Percentiles rank a stretch among this genome's conserved stretches.
phyloP scores from a whole-genome alignment of 2,329 filamentous ascomycete species.

The Penicillium italicum region DNA sequence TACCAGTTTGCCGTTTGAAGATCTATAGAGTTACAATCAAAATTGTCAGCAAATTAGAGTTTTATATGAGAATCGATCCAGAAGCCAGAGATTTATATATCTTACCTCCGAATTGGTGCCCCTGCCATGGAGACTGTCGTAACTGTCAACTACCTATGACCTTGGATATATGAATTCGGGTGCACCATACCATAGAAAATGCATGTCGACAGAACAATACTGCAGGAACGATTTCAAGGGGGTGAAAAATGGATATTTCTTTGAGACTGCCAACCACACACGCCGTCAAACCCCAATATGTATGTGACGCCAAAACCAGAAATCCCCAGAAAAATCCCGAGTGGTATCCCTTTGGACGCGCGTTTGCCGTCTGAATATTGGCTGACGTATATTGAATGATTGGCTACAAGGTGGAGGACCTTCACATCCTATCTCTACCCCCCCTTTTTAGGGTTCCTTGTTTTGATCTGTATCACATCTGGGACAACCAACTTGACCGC shows the following conservation, averaged over 20 bases:
- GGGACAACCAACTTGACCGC: neutral
- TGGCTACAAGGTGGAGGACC: neutral
- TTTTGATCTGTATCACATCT: neutral
- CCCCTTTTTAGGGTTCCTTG: neutral
- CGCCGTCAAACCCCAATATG: neutral
- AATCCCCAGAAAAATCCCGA: neutral
- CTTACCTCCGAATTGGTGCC: constrained; percentile 23
- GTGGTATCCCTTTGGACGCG: neutral
- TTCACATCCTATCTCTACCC: neutral
- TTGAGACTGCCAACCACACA: neutral
- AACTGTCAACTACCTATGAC: neutral
- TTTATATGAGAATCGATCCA: neutral
- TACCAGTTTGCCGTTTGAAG: neutral
- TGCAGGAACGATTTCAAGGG: neutral
- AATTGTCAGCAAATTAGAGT: neutral
- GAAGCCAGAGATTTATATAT: neutral
- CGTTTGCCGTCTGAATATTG: neutral
- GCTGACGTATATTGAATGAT: neutral
- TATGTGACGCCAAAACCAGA: neutral
- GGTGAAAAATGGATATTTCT: neutral
- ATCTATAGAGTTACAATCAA: neutral
- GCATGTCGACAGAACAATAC: neutral
- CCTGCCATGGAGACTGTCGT: constrained; percentile 22
- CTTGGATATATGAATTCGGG: neutral
- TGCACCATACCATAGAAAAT: neutral